These are phyloP conservation scores for Cucurbitaria berberidis DNA, from an alignment of 2,329 filamentous ascomycete species.

Conservation along the genomic window DNA sequence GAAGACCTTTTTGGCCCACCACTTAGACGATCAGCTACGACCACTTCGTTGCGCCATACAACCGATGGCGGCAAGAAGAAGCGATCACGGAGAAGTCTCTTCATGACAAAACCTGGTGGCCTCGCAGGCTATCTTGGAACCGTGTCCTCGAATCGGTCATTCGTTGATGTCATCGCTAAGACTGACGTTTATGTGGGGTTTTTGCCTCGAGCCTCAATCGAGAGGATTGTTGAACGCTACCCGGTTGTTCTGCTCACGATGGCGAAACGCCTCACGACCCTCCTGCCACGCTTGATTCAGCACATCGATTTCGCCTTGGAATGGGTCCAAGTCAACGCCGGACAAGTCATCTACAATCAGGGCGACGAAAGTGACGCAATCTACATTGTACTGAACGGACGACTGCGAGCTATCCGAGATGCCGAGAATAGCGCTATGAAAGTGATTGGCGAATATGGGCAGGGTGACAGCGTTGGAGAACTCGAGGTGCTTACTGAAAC, in stretches of 20 bases:
- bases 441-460: constrained; percentile 89
- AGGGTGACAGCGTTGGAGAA: constrained; percentile 97
- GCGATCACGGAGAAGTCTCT: constrained; percentile 72
- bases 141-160: constrained; percentile 92
- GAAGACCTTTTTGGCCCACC: constrained; percentile 44
- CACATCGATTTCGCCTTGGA: constrained; percentile 98
- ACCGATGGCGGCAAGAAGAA: constrained; percentile 53
- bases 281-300: constrained; percentile 86
- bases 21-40: constrained; percentile 33
- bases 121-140: constrained; percentile 94
- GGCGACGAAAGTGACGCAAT: constrained; percentile 97
- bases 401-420: constrained; percentile 83
- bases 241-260: constrained; percentile 92
- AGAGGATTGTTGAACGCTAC: constrained; percentile 90
- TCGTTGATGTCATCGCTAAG: constrained; percentile 95
- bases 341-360: constrained; percentile 92
- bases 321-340: constrained; percentile 96
- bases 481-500: constrained; percentile 97
- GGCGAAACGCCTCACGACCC: constrained; percentile 89
- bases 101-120: constrained; percentile 91
- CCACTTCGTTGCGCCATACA: constrained; percentile 29
- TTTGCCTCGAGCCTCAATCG: constrained; percentile 80
- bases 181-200: constrained; percentile 99
- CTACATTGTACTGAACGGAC: constrained; percentile 95
- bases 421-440: constrained; percentile 80